Evolutionary conservation across 495 filamentous ascomycete genomes (phyloP).

Genomic region (Cetradonia linearis): DNA sequence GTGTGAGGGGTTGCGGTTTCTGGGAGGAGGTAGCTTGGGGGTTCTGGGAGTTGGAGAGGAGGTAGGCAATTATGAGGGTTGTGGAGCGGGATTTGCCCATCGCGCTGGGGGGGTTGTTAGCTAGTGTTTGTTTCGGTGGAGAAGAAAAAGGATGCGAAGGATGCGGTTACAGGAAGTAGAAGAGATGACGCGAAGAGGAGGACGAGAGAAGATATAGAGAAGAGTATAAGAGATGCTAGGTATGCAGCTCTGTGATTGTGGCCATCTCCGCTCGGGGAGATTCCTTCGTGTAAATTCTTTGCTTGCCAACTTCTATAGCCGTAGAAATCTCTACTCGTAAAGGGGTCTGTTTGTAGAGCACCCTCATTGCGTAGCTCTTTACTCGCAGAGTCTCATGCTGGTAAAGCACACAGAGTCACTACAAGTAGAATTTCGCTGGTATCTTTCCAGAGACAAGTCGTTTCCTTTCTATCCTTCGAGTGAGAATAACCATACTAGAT

Average conservation of each 20-base stretch:
- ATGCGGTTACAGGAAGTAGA: not conserved
- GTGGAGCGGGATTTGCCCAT: conserved; percentile 94
- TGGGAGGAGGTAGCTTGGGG: not conserved
- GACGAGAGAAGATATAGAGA: not conserved
- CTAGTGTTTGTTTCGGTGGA: conserved; percentile 21
- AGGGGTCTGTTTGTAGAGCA: not conserved
- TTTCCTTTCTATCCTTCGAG: not conserved
- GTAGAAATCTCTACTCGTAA: not conserved
- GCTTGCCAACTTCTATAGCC: not conserved
- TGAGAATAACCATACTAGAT: not conserved
- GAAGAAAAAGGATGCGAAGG: not conserved
- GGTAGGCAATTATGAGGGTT: conserved; percentile 71
- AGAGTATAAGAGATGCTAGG: not conserved
- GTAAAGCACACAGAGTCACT: not conserved
- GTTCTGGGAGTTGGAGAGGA: conserved; percentile 47
- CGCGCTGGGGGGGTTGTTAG: conserved; percentile 50
- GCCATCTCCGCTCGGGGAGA: not conserved
- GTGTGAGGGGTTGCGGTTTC: conserved; percentile 33
- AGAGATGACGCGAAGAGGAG: no score
- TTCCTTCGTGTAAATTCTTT: not conserved
- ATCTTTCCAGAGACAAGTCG: not conserved
- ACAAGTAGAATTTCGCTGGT: not conserved
- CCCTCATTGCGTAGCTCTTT: not conserved
- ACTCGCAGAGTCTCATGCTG: not conserved
- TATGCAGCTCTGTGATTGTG: not conserved